Evolutionary conservation across 768 basidiomycete genomes (phyloP), one percentile per base, ranked within the genome.

Genomic region (Lyophyllum decastes): DNA sequence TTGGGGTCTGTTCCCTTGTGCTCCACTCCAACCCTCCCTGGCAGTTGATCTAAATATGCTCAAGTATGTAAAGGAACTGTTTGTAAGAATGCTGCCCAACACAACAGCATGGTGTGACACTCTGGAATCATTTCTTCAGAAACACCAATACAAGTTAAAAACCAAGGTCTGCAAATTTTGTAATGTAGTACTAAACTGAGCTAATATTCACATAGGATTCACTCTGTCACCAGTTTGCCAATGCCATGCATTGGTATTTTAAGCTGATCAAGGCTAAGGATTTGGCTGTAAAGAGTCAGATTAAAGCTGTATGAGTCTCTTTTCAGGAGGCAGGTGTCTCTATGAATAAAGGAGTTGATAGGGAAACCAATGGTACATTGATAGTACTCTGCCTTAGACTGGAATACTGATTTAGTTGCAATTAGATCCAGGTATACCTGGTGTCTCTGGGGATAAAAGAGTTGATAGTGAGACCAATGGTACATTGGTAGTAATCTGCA

Each of bases 11-110:
- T 52, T 52, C 14, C 19, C 51, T 1, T 52, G 35, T 17, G n/a
- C 51, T 21, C 51, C 34, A 38, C 1, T 41, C 6, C 30, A 21
- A 14, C 49, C 49, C 3, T 16, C 49, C 2, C 53, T 54, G 3
- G 53, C 53, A 34, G 53, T 54, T 1, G 53, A 54, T 16, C 7
- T 54, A 19, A 27, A 33, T 3, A 34, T 54, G 26, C 44, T 54
- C 2, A 30, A 54, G 6, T 54, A 33, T 24, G 53, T 25, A 12
- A 3, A 27, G 12, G 43, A 45, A 16, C 10, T 54, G 6, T 54
- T 54, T 47, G 16, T 54, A 2, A 14, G 24, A 3, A 4, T 34
- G 17, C 5, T 44, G 16, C 53, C 53, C n/a, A 54, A 54, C 19
- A 14, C 14, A 2, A 54, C 53, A 6, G 53, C 26, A 24, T 54